These are phyloP conservation scores for Xerocomus potaroensis DNA, from an alignment of 768 basidiomycete species.

Conservation along the genomic window DNA sequence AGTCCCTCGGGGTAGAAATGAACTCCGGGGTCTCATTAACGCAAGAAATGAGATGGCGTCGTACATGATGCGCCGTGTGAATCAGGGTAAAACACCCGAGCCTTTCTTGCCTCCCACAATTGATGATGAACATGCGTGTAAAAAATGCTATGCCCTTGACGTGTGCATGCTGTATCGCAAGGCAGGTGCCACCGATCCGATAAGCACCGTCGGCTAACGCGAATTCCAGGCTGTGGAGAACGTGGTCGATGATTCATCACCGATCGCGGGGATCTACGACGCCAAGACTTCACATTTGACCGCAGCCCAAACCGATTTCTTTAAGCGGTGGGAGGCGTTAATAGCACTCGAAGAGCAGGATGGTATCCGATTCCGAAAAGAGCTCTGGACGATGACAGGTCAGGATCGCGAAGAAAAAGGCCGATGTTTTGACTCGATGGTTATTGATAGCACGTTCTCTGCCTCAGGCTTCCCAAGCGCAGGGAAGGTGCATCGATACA, in stretches of 20 bases:
- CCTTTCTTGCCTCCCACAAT: conserved; percentile 84
- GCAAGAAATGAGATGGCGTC: conserved; percentile 81
- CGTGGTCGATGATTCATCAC: conserved; percentile 47
- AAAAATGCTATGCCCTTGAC: conserved; percentile 77
- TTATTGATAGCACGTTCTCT: conserved; percentile 46
- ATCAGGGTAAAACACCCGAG: conserved; percentile 30
- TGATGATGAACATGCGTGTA: conserved; percentile 75
- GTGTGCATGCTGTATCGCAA: conserved; percentile 93
- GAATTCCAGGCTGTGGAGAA: conserved; percentile 60
- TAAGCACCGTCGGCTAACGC: not conserved
- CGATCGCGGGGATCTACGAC: conserved; percentile 64
- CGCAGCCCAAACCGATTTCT: conserved; percentile 63
- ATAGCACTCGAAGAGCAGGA: conserved; percentile 87
- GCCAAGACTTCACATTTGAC: conserved; percentile 82
- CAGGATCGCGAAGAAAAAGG: conserved; percentile 75
- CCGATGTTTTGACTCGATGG: conserved; percentile 81
- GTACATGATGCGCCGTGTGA: conserved; percentile 59
- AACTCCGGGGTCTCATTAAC: conserved; percentile 77
- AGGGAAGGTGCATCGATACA: conserved; percentile 70
- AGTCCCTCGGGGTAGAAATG: conserved; percentile 76
- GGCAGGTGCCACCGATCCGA: conserved; percentile 34
- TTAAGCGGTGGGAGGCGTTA: conserved; percentile 86
- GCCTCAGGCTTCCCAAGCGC: conserved; percentile 22
- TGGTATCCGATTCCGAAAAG: conserved; percentile 75
- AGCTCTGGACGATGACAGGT: conserved; percentile 90